These are phyloP conservation scores for Alternaria sp. DNA, from an alignment of 2,329 filamentous ascomycete genomes.

Conservation along the genomic window DNA sequence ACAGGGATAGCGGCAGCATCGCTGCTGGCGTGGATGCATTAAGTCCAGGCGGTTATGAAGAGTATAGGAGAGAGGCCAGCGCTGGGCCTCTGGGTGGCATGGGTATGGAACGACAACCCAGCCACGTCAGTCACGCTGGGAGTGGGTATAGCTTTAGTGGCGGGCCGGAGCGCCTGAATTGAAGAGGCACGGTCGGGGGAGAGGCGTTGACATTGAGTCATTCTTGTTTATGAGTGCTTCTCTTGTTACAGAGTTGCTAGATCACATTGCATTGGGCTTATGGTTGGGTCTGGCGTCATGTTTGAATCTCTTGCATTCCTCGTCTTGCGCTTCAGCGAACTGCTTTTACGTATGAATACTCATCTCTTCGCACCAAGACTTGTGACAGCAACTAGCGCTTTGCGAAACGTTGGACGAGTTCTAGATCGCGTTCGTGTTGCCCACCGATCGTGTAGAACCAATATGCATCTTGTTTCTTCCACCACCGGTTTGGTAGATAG, in stretches of 20 bases:
- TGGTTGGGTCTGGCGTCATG: background rate
- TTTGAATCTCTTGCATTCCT: background rate
- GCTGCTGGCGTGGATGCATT: slow-evolving; percentile 40
- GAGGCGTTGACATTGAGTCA: background rate
- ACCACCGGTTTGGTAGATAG: slow-evolving; percentile 66
- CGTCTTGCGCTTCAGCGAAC: slow-evolving; percentile 13
- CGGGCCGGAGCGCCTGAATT: slow-evolving; percentile 7
- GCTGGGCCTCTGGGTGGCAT: slow-evolving; percentile 7
- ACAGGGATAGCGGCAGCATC: slow-evolving; percentile 25
- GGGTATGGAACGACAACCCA: slow-evolving; percentile 18
- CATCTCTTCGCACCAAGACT: background rate
- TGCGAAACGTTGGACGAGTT: slow-evolving; percentile 33
- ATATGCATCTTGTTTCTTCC: slow-evolving; percentile 56
- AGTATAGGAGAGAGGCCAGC: slow-evolving; percentile 41
- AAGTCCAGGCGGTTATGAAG: slow-evolving; percentile 46
- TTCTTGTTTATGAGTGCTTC: background rate
- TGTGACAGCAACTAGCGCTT: slow-evolving; percentile 15
- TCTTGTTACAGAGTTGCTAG: slow-evolving; percentile 1
- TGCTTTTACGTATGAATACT: background rate
- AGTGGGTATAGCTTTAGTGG: slow-evolving; percentile 34
- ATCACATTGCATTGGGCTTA: slow-evolving; percentile 1
- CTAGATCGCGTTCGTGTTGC: slow-evolving; percentile 54
- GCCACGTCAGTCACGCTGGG: slow-evolving; percentile 21
- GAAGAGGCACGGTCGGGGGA: slow-evolving; percentile 2
- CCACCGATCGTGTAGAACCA: slow-evolving; percentile 61